phyloP scores from a whole-genome alignment of 805 yeast genomes.

The Jamesozyma gamospora region DNA sequence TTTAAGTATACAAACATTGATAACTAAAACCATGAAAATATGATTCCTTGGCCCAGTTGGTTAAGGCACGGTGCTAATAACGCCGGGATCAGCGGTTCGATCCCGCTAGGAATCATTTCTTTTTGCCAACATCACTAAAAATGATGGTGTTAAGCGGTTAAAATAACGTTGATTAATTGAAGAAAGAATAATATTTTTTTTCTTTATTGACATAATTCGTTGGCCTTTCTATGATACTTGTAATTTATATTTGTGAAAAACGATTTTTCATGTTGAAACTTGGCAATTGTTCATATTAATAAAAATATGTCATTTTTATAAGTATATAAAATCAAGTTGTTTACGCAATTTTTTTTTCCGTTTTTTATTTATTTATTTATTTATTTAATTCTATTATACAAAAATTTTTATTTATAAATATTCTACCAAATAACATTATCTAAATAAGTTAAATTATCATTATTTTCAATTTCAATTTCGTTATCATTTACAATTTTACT shows the following conservation, averaged over 20 bases:
- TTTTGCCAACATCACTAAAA: conserved; percentile 11
- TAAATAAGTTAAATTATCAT: conserved; percentile 9
- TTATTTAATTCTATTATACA: not conserved
- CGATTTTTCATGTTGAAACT: too few relatives aligned
- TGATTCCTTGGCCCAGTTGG: conserved; percentile 32
- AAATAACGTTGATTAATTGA: too few relatives aligned
- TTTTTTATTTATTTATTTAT: not conserved
- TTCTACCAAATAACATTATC: conserved; percentile 21
- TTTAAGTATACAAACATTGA: too few relatives aligned
- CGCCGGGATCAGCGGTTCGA: conserved; percentile 33
- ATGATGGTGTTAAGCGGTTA: too few relatives aligned
- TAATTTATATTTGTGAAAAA: too few relatives aligned
- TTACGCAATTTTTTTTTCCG: conserved; percentile 7
- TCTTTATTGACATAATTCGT: too few relatives aligned
- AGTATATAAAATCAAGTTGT: not conserved
- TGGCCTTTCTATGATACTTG: too few relatives aligned
- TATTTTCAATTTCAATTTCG: not conserved
- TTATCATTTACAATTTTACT: conserved; percentile 11
- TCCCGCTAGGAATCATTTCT: conserved; percentile 24
- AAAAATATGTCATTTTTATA: not conserved
- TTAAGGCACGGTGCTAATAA: conserved; percentile 31
- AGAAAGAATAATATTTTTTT: too few relatives aligned
- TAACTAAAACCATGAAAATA: not conserved
- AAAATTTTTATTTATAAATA: not conserved
- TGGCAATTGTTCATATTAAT: too few relatives aligned